A percentile compares a stretch with the other conserved stretches of the same genome.
Evolutionary conservation across 768 basidiomycete genomes (phyloP).

Genomic region (Royoungia palumana): DNA sequence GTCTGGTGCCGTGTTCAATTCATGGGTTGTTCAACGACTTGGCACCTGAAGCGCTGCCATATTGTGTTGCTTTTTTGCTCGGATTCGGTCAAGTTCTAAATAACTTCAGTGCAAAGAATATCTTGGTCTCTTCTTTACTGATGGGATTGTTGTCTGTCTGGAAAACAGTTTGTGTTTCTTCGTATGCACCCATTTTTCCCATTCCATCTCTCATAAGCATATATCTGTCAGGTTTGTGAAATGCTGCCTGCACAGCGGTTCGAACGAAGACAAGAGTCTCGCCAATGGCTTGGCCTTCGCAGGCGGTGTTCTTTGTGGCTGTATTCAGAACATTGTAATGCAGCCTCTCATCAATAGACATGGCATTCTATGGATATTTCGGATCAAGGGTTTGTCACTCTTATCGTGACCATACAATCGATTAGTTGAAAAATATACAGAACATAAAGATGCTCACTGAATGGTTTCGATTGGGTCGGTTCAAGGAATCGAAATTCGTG

Average conservation of each 20-base stretch:
- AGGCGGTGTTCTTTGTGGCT: too few species aligned
- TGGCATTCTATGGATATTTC: too few species aligned
- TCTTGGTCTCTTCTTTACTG: too few species aligned
- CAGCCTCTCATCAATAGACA: too few species aligned
- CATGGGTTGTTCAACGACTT: slow-evolving; percentile 29
- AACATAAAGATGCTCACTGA: neutral
- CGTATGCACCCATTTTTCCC: slow-evolving; percentile 10
- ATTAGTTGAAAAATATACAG: slow-evolving; percentile 14
- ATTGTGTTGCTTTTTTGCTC: slow-evolving; percentile 26
- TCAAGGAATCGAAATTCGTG: slow-evolving; percentile 27
- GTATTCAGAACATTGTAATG: too few species aligned
- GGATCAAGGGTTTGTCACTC: too few species aligned
- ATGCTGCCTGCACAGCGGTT: slow-evolving; percentile 37
- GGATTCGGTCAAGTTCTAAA: too few species aligned
- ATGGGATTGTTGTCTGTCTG: too few species aligned
- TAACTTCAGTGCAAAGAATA: too few species aligned
- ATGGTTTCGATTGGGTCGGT: slow-evolving; percentile 19
- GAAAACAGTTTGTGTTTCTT: slow-evolving; percentile 25
- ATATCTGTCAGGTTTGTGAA: slow-evolving; percentile 23
- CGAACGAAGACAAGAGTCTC: slow-evolving; percentile 28
- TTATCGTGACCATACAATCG: too few species aligned
- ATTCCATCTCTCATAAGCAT: neutral
- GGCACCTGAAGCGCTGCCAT: slow-evolving; percentile 28
- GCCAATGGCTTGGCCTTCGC: too few species aligned
- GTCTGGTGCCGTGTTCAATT: slow-evolving; percentile 27